Evolutionary conservation across 495 filamentous ascomycete genomes (phyloP), one percentile per base, ranked within the genome.

Genomic region (Neurospora intermedia): DNA sequence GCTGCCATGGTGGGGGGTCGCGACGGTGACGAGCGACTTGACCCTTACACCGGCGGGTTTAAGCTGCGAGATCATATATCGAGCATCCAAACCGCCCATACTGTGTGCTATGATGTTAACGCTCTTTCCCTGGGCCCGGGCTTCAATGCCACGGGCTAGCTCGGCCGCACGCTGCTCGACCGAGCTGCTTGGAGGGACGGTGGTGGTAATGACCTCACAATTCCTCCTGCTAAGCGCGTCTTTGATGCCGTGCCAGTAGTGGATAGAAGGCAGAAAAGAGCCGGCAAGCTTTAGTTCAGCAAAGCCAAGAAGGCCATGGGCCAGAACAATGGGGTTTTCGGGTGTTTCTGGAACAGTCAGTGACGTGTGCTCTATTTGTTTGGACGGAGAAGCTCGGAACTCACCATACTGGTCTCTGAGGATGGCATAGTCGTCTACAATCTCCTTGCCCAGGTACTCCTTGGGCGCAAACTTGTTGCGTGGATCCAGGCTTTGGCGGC

Each of bases 291-390:
- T 90, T 69, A 97, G 83, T 80, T 97, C 91, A 73, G 94, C 90
- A 81, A 99, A 99, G 43, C 95, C 95, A 45, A 99, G 83, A 41
- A 99, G 86, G 48, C 95, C 95, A 83, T 99, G 95, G 9, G 94
- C 93, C 8, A 97, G 89, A 48, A 96, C 89, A 43, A 96, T 87
- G 13, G 91, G 91, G 76, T 94, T 77, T 78, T 90, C 90, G 16
- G 91, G 89, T 3, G 87, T 84, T 76, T 83, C 88, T 91, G 40
- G 40, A 2, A 70, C 31, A 38, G 70, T 23, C 13, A 48, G 43
- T 70, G 69, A 72, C 35, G 18, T 45, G 70, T 43, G 74, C 40
- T 45, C 71, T 70, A n/a, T 11, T n/a, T 69, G 41, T 35, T 15
- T 11, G 35, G 35, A 45, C 41, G 39, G 71, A 18, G 59, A 5